Percentiles rank a stretch among this genome's conserved stretches.
These are phyloP conservation scores for Aspergillus viridinutans DNA, from an alignment of 2,329 filamentous ascomycete species.

Conservation along the genomic window DNA sequence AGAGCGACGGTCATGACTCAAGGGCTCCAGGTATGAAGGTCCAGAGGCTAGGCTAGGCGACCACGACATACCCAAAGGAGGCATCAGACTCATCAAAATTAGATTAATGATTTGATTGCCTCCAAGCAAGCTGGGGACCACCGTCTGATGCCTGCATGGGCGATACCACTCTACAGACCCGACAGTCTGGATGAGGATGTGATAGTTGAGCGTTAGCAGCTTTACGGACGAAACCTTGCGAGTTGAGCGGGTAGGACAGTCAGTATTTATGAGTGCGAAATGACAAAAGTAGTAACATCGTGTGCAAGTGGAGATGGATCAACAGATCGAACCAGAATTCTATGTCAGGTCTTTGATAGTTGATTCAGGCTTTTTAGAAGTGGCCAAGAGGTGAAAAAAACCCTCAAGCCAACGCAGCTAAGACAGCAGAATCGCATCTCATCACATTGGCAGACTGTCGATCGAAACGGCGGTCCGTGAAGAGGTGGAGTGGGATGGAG, in stretches of 20 bases:
- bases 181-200: conserved; percentile 24
- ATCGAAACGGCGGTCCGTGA: conserved; percentile 15
- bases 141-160: conserved; percentile 12
- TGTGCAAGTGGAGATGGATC: background rate
- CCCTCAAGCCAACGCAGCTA: background rate
- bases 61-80: background rate
- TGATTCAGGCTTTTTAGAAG: background rate
- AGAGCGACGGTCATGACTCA: background rate
- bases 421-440: conserved; percentile 12
- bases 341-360: background rate
- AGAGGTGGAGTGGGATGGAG: background rate
- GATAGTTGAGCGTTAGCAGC: conserved; percentile 22
- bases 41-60: background rate
- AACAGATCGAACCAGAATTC: background rate
- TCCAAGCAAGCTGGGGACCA: background rate
- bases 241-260: background rate
- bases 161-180: conserved; percentile 18
- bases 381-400: background rate
- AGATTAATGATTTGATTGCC: background rate
- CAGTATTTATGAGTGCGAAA: background rate
- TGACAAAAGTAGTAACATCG: background rate
- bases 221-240: background rate
- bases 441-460: conserved; percentile 10
- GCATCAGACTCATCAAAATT: background rate
- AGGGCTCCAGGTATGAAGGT: background rate